These are phyloP conservation scores for Collybia nuda DNA, from an alignment of 768 basidiomycete species.

Conservation along the genomic window DNA sequence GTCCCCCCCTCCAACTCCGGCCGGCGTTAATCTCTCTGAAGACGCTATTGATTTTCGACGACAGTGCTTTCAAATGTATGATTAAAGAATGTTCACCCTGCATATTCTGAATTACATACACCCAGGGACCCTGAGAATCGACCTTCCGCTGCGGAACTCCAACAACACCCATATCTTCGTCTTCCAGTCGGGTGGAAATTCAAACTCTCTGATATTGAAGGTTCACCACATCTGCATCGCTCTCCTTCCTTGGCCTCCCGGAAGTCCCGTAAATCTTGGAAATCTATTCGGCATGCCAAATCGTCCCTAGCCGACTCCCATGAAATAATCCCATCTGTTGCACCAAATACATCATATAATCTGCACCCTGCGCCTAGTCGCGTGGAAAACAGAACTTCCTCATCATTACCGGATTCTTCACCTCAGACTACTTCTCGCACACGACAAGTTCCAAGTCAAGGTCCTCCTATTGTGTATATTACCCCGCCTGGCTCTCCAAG, in stretches of 20 bases:
- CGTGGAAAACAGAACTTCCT: background rate
- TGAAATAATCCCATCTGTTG: background rate
- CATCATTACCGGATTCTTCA: background rate
- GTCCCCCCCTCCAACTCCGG: slow-evolving; percentile 74
- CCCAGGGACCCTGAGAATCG: slow-evolving; percentile 68
- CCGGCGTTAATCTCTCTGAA: slow-evolving; percentile 58
- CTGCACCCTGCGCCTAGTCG: background rate
- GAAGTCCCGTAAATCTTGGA: slow-evolving; percentile 6
- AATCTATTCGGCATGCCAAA: slow-evolving; percentile 2
- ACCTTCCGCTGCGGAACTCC: slow-evolving; percentile 64
- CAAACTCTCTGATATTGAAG: slow-evolving; percentile 9
- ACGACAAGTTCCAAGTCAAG: slow-evolving; percentile 8
- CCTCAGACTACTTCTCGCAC: background rate
- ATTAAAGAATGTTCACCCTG: background rate
- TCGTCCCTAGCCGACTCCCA: background rate
- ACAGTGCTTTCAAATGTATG: slow-evolving; percentile 76
- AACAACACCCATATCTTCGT: slow-evolving; percentile 61
- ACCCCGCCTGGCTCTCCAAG: slow-evolving; percentile 27
- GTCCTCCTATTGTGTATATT: slow-evolving; percentile 33
- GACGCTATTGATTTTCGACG: slow-evolving; percentile 71
- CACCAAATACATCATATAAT: background rate
- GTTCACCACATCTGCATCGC: slow-evolving; percentile 1
- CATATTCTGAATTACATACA: slow-evolving; percentile 1
- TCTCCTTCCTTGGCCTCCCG: slow-evolving; percentile 8
- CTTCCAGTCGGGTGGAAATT: slow-evolving; percentile 55